Base-by-base conservation (phyloP, 257 asterid species). In the Solanum pimpinellifolium region DNA sequence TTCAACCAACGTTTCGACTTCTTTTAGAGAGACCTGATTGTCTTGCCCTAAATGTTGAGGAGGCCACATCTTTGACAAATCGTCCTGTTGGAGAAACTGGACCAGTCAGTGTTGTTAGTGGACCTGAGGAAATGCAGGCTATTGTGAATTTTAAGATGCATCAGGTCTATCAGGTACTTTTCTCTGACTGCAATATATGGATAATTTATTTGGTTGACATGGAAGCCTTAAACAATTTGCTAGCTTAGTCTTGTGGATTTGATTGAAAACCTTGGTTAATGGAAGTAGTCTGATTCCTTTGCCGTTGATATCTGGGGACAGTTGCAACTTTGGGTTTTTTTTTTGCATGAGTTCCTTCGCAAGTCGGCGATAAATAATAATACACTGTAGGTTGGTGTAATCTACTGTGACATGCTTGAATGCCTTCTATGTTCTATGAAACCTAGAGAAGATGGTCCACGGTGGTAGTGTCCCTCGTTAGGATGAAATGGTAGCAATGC, bases 1-100 rank as follows among this genome's bases (percentile, higher is more conserved):
- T 97, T 76, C 99, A 97, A 75, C 99, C 98, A 25, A 96, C 99
- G 7, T 95, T 97, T 87, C 98, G 91, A 88, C 93, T 93, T 78
- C 94, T 97, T 66, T 97, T 97, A 77, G 92, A 92, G 89, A 95
- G 99, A 91, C 98, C 99, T 8, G 98, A 95, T 88, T 91, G 14
- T 74, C 98, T 97, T 60, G 95, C 91, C 86, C 88, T 97, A 76
- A 97, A 97, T 93, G 88, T 94, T 72, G 90, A 84, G 20, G 99
- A 97, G 91, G 87, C 89, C 44, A 89, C 92, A 39, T 86, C 96
- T 83, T 86, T 85, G 80, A 97, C 99, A 12, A 95, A 93, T 89
- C 98, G 99, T 62, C 92, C 89, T 80, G 97, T 97, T 76, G 97
- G 91, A 85, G 99, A 97, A 76, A 91, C 91, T 29, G 98, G 96